Evolutionary conservation across 768 basidiomycete genomes (phyloP).

Genomic region (Suillus ampliporus): DNA sequence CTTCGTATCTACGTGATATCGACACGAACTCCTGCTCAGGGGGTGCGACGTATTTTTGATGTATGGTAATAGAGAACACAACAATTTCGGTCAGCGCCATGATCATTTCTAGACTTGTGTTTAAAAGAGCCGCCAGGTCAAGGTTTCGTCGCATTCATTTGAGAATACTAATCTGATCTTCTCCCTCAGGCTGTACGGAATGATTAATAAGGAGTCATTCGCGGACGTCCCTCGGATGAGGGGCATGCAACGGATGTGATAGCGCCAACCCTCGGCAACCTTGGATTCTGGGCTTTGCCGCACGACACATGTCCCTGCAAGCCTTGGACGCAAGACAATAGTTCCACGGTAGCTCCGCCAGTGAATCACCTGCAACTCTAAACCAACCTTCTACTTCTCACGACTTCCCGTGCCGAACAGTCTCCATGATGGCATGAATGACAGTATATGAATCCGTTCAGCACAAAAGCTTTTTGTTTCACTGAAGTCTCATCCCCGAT

Average conservation of each 20-base stretch:
- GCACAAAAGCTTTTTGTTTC: constrained; percentile 6
- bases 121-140: constrained; percentile 1
- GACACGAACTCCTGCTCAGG: not conserved
- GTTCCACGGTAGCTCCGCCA: constrained; percentile 12
- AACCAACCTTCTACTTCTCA: constrained; percentile 8
- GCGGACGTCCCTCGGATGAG: not conserved
- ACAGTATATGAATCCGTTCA: constrained; percentile 5
- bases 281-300: constrained; percentile 1
- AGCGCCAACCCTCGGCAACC: not conserved
- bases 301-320: constrained; percentile 6
- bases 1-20: not conserved
- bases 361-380: not conserved
- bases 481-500: not conserved
- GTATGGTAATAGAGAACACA: not conserved
- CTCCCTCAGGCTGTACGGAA: not conserved
- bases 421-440: constrained; percentile 9
- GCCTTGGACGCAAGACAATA: constrained; percentile 1
- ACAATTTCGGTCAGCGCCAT: not conserved
- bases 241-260: not conserved
- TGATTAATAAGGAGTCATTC: constrained; percentile 1
- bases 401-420: constrained; percentile 1
- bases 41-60: not conserved
- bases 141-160: not conserved
- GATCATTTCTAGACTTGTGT: not conserved
- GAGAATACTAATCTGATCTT: not conserved